phyloP scores from a whole-genome alignment of 75 land plant genomes.

The Sequoia sempervirens region DNA sequence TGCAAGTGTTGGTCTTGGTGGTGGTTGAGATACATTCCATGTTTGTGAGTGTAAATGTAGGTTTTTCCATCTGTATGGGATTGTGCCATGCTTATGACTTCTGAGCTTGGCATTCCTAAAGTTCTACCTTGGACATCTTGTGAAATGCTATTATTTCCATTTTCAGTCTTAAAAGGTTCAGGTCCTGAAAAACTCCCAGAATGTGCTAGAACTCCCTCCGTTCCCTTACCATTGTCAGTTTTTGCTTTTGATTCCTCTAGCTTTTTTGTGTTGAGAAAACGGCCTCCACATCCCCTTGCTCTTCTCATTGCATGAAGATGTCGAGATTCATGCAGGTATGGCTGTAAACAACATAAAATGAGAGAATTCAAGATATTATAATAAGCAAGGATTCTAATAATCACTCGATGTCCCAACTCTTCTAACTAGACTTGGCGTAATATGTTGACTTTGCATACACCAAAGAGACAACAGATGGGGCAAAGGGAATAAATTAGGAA shows the following conservation, averaged over 20 bases:
- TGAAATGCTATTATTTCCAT: not conserved
- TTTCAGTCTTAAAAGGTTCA: not conserved
- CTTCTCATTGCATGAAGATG: conserved; percentile 56
- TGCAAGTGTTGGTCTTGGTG: conserved; percentile 6
- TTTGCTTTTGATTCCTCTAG: conserved; percentile 14
- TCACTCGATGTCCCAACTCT: not conserved
- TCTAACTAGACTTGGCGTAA: not conserved
- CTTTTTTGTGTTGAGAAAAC: conserved; percentile 47
- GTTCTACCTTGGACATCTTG: not conserved
- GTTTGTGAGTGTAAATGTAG: conserved; percentile 8
- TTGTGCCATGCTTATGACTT: conserved; percentile 8
- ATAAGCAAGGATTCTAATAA: not conserved
- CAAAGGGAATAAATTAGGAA: not conserved
- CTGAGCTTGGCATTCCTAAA: conserved; percentile 3
- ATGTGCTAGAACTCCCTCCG: not conserved
- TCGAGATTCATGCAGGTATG: conserved; percentile 60
- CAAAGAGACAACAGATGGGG: not conserved
- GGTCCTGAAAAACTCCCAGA: conserved; percentile 7
- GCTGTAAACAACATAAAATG: conserved; percentile 28
- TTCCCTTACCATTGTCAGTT: conserved; percentile 8
- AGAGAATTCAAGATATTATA: not conserved
- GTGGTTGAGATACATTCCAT: conserved; percentile 2
- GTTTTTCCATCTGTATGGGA: conserved; percentile 11
- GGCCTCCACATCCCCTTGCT: conserved; percentile 58
- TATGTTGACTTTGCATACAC: not conserved